A percentile compares a stretch with the other conserved stretches of the same genome.
Conservation (phyloP, 495 filamentous ascomycete genomes). For the Penicillium longicatenatum region DNA sequence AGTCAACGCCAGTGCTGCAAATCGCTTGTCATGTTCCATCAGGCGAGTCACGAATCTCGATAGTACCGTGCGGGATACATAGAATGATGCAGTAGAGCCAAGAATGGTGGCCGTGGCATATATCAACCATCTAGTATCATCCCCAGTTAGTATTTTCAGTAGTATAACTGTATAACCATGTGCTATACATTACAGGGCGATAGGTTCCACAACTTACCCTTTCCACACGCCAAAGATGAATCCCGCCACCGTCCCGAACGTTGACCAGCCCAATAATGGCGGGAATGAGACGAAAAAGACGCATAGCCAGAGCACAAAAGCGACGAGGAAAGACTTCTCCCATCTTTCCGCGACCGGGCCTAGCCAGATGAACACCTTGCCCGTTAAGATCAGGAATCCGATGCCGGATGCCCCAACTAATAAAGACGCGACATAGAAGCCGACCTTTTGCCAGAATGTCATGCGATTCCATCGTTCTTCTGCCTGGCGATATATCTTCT, state of each 20-base stretch:
- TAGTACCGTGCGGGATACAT: slow-evolving; percentile 76
- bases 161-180: background rate
- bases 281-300: slow-evolving; percentile 83
- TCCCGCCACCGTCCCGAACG: slow-evolving; percentile 80
- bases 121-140: slow-evolving; percentile 68
- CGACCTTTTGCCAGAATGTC: slow-evolving; percentile 60
- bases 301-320: slow-evolving; percentile 76
- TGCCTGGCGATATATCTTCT: slow-evolving; percentile 25
- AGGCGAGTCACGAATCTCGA: slow-evolving; percentile 74
- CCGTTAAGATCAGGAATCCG: slow-evolving; percentile 72
- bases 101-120: slow-evolving; percentile 75
- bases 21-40: slow-evolving; percentile 79
- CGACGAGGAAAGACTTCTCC: slow-evolving; percentile 68
- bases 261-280: slow-evolving; percentile 87
- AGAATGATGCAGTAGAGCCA: slow-evolving; percentile 76
- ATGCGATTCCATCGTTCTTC: slow-evolving; percentile 53
- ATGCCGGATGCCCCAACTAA: slow-evolving; percentile 55
- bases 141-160: slow-evolving; percentile 5
- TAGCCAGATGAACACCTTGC: slow-evolving; percentile 73
- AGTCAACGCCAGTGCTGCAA: slow-evolving; percentile 68
- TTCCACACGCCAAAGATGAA: slow-evolving; percentile 93
- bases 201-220: slow-evolving; percentile 53
- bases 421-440: slow-evolving; percentile 54
- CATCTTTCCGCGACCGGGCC: slow-evolving; percentile 70
- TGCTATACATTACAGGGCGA: background rate